Percentiles rank a stretch among this genome's conserved stretches.
Evolutionary conservation across 116 monocot species (phyloP).

Genomic region (Phalaenopsis hybrid): DNA sequence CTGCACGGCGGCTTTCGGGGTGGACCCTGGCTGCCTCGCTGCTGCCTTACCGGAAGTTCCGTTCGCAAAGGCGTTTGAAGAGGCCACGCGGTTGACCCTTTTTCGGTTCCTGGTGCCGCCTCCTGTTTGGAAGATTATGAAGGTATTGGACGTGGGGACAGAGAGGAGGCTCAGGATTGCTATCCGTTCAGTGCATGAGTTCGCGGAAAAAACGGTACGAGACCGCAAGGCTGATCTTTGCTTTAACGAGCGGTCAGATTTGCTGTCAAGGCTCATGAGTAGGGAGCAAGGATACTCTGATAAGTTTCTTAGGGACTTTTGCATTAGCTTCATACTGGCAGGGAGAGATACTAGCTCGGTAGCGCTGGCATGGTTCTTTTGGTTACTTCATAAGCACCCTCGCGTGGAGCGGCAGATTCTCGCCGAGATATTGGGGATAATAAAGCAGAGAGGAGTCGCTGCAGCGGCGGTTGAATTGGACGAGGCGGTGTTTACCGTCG

Average conservation of each 20-base stretch:
- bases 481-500: constrained; percentile 25
- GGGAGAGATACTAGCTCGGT: constrained; percentile 93
- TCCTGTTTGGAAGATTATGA: constrained; percentile 74
- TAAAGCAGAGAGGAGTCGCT: neutral
- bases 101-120: constrained; percentile 62
- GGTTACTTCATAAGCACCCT: constrained; percentile 60
- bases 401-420: constrained; percentile 44
- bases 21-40: constrained; percentile 63
- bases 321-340: constrained; percentile 86
- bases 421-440: constrained; percentile 30
- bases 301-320: constrained; percentile 73
- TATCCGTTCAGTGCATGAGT: constrained; percentile 45
- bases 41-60: constrained; percentile 39
- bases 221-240: constrained; percentile 4
- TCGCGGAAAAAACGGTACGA: constrained; percentile 58
- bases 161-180: constrained; percentile 52
- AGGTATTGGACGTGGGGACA: constrained; percentile 27
- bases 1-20: constrained; percentile 68
- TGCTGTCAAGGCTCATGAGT: constrained; percentile 56
- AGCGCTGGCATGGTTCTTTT: constrained; percentile 87
- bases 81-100: constrained; percentile 52
- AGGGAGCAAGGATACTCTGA: constrained; percentile 34
- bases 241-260: constrained; percentile 33
- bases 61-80: constrained; percentile 77
- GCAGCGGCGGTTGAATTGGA: neutral